Evolutionary conservation across 208 protist genomes (phyloP), one percentile per base, ranked within the genome.

Genomic region (Willaertia magna): DNA sequence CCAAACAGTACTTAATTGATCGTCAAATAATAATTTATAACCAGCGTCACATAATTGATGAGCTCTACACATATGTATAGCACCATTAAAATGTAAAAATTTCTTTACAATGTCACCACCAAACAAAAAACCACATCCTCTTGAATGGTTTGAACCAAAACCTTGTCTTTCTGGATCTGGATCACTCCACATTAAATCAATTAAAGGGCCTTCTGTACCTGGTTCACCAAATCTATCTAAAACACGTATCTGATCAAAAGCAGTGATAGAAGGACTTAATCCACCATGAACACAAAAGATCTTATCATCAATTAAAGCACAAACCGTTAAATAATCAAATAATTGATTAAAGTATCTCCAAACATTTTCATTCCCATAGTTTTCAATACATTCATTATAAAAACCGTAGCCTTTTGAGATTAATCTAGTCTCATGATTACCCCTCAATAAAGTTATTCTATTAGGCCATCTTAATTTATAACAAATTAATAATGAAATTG

Each of bases 301-400:
- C 49, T 91, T 88, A 49, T 96, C 95, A 22, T 99, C 98, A 52
- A 99, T 93, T 0, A 99, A 83, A 2, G 98, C 98, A 26, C 95
- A 93, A n/a, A 99, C 93, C 9, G 95, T 94, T 76, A 99, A 93
- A 89, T 97, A 99, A 91, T 99, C 98, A 87, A 99, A 99, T 49
- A 99, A 93, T 74, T 99, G 97, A 16, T 96, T 99, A 86, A 95
- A 99, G 84, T 96, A 93, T 43, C 93, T 90, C 98, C 98, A 99
- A 20, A 99, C 95, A 75, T 97, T 97, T 1, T 94, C 93, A 6
- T 92, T 95, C 46, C 89, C 86, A 87, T 93, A 96, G 88, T 96
- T 96, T 34, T 86, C 74, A 39, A 88, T 88, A 88, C 94, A 95
- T 87, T 97, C 94, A 74, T 96, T 93, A 87, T 95, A 96, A 85